phyloP scores from a whole-genome alignment of 139 green algal genomes.

The Zygnema cylindricum region DNA sequence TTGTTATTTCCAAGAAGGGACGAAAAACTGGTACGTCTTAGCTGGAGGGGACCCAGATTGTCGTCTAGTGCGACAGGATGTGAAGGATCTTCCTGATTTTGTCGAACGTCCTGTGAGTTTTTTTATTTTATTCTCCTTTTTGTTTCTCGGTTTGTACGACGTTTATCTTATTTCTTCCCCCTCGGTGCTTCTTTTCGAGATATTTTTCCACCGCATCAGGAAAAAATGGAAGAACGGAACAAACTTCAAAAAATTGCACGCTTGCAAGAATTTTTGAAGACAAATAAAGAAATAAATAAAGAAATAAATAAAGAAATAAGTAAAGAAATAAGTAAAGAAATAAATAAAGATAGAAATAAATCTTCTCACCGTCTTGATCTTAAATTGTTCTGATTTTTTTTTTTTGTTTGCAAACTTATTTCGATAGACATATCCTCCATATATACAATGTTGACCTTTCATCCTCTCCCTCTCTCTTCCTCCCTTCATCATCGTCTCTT shows the following conservation, averaged over 20 bases:
- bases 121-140: not conserved
- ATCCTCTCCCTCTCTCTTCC: too few species aligned
- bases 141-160: not conserved
- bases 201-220: not conserved
- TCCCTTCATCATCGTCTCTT: too few species aligned
- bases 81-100: not conserved
- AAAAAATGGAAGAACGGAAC: not conserved
- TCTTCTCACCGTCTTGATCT: not conserved
- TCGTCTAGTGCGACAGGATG: not conserved
- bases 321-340: too few species aligned
- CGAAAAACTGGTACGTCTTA: not conserved
- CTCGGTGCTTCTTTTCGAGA: not conserved
- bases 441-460: too few species aligned
- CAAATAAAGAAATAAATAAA: not conserved
- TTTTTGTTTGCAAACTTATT: too few species aligned
- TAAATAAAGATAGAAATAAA: not conserved
- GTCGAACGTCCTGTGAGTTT: not conserved
- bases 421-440: not conserved
- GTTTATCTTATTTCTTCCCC: not conserved
- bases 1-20: conserved; percentile 1
- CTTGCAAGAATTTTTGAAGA: not conserved
- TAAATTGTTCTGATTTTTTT: not conserved
- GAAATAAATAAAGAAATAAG: too few species aligned
- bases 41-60: conserved; percentile 10
- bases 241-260: not conserved